These are phyloP conservation scores for Dalbergia cultrata DNA, from an alignment of 306 rosid genomes.

Conservation along the genomic window DNA sequence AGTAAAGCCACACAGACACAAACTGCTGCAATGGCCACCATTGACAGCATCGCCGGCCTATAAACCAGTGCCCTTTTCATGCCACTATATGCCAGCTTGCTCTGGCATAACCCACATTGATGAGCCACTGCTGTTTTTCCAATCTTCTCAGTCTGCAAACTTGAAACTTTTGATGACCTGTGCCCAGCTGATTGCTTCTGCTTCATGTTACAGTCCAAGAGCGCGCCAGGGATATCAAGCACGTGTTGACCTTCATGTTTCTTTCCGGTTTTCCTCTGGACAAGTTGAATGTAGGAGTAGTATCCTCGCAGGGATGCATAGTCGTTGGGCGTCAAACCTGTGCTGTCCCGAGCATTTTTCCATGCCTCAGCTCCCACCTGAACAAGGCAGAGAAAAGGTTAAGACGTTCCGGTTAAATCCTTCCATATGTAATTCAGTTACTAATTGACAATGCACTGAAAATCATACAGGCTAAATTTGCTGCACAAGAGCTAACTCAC, in stretches of 20 bases:
- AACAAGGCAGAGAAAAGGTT: conserved; percentile 25
- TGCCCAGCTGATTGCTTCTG: conserved; percentile 51
- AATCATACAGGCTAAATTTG: neutral
- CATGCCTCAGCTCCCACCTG: conserved; percentile 95
- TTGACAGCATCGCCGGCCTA: conserved; percentile 82
- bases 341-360: conserved; percentile 68
- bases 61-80: conserved; percentile 61
- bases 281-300: conserved; percentile 72
- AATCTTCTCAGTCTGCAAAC: conserved; percentile 64
- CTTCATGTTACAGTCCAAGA: conserved; percentile 52
- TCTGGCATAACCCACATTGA: conserved; percentile 61
- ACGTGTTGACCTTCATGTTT: conserved; percentile 57
- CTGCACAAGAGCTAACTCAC: neutral
- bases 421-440: neutral
- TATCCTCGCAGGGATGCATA: conserved; percentile 68
- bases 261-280: conserved; percentile 66
- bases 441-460: neutral
- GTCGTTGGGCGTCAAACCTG: conserved; percentile 79
- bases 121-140: conserved; percentile 25
- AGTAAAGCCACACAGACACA: conserved; percentile 94
- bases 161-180: conserved; percentile 51
- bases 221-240: conserved; percentile 65
- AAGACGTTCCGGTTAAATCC: neutral
- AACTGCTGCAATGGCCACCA: conserved; percentile 88
- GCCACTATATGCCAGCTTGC: conserved; percentile 56